These are phyloP conservation scores for Geotrichum reessii DNA, from an alignment of 1,139 yeast species.

Conservation along the genomic window DNA sequence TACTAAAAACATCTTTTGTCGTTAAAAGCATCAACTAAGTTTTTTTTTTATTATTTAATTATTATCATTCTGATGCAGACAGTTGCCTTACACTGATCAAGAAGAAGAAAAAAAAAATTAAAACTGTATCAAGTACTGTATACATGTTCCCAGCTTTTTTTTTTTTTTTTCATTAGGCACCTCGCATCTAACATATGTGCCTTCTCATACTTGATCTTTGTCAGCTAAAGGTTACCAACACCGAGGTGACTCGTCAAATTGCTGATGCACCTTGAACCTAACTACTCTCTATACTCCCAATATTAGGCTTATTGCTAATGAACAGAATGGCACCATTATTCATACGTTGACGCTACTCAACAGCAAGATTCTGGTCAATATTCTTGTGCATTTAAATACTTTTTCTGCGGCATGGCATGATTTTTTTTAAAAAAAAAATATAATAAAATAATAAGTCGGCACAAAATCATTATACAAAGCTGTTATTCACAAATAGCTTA, in stretches of 20 bases:
- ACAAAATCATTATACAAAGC: neutral
- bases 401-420: neutral
- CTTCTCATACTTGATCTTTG: neutral
- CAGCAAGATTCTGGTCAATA: no score
- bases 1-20: neutral
- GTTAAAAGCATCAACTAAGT: neutral
- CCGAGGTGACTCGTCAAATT: neutral
- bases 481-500: neutral
- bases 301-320: neutral
- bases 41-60: no score
- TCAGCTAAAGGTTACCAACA: neutral
- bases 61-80: neutral
- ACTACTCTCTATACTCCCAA: neutral
- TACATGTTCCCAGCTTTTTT: neutral
- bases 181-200: neutral
- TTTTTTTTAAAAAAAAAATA: neutral
- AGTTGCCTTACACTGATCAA: neutral
- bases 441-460: neutral
- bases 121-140: neutral
- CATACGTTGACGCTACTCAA: no score
- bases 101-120: neutral
- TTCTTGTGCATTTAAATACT: neutral
- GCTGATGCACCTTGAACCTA: neutral
- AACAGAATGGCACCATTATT: no score
- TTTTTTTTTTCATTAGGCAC: neutral